Percentiles rank a stretch among this genome's conserved stretches.
Conservation (phyloP, 2,329 filamentous ascomycete genomes). For the Nothophoma quercina region DNA sequence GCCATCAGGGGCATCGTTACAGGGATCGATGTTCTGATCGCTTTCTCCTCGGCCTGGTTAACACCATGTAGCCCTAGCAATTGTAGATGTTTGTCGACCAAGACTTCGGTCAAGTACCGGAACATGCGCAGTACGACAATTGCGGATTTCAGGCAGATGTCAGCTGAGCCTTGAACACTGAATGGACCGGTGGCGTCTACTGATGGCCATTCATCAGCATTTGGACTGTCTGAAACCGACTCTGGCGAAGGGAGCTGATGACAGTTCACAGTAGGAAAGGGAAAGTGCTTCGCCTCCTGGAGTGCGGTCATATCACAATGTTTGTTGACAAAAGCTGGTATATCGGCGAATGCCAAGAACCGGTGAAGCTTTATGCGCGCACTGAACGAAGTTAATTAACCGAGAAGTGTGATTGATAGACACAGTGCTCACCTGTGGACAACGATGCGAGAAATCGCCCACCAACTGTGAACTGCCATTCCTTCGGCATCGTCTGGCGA, state of each 20-base stretch:
- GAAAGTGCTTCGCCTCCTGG: conserved; percentile 7
- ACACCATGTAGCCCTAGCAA: not conserved
- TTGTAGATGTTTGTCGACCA: not conserved
- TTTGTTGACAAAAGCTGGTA: conserved; percentile 16
- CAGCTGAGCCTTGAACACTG: conserved; percentile 5
- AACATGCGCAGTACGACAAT: conserved; percentile 13
- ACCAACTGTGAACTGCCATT: conserved; percentile 9
- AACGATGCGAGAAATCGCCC: conserved; percentile 11
- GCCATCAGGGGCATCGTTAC: conserved; percentile 12
- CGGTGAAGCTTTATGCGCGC: conserved; percentile 15
- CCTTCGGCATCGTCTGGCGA: not conserved
- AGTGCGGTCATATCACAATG: conserved; percentile 14
- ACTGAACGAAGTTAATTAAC: not conserved
- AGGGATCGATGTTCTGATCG: not conserved
- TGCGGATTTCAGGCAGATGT: conserved; percentile 12
- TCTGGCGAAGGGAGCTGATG: conserved; percentile 11
- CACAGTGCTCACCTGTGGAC: conserved; percentile 6
- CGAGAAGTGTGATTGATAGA: too few relatives aligned
- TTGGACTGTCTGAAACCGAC: conserved; percentile 9
- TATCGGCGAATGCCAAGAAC: conserved; percentile 9
- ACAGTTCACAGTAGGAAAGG: not conserved
- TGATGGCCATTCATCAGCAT: not conserved
- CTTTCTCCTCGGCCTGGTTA: not conserved
- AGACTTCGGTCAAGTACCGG: conserved; percentile 8
- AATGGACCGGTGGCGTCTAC: not conserved